phyloP scores from a whole-genome alignment of 257 asterid species.

The Lycium ferocissimum region DNA sequence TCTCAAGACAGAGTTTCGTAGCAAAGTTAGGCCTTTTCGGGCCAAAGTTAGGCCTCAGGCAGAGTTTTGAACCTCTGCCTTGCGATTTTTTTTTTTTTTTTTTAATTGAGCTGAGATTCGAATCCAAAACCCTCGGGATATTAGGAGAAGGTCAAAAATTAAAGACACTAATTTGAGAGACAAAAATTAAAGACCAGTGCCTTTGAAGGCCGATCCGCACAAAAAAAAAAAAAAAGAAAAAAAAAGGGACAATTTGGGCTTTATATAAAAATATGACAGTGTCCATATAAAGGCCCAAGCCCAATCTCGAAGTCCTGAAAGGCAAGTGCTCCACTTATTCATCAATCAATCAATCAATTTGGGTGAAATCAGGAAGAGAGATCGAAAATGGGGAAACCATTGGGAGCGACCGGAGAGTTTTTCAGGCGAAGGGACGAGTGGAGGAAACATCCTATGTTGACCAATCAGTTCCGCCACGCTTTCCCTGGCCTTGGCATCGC shows the following conservation, averaged over 20 bases:
- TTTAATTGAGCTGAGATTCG: too few relatives aligned
- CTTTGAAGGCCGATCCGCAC: too few relatives aligned
- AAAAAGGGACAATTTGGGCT: neutral
- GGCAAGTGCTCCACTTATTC: neutral
- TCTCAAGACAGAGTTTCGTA: too few relatives aligned
- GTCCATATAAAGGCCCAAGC: conserved; percentile 21
- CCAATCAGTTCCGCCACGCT: conserved; percentile 91
- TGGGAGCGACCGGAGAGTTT: conserved; percentile 93
- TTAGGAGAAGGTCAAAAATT: too few relatives aligned
- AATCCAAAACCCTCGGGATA: too few relatives aligned
- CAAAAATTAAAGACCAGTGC: too few relatives aligned
- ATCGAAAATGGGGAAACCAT: conserved; percentile 42
- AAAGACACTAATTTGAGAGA: too few relatives aligned
- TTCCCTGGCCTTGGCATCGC: conserved; percentile 93
- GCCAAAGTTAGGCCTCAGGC: too few relatives aligned
- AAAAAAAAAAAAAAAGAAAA: too few relatives aligned
- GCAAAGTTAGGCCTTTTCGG: too few relatives aligned
- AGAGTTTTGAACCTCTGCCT: too few relatives aligned
- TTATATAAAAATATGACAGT: neutral
- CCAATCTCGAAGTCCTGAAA: neutral
- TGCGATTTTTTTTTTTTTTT: too few relatives aligned
- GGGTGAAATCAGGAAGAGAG: neutral
- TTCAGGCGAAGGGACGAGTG: conserved; percentile 92
- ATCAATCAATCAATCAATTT: neutral
- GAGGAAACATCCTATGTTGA: conserved; percentile 95